Base-by-base conservation (phyloP, 2,329 filamentous ascomycete genomes). In the Colletotrichum navitas region DNA sequence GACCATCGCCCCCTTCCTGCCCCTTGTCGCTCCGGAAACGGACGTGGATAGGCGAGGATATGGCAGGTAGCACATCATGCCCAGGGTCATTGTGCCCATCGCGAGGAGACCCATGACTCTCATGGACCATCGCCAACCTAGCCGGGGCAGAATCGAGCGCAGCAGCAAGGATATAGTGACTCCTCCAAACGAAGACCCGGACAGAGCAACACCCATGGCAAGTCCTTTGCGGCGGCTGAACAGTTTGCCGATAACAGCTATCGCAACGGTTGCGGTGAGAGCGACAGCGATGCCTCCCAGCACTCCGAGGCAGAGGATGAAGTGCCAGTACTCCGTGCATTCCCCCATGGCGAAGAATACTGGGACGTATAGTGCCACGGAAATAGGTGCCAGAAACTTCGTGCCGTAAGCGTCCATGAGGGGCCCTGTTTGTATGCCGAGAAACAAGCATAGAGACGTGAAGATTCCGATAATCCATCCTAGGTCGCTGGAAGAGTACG, bases 401-500 rank as follows among this genome's bases (percentile, higher is more conserved):
- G 85, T 83, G 0, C 85, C 86, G 49, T 86, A 84, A 0, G 79
- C 79, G 67, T 87, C 85, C 68, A 86, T 85, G 4, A 87, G 68
- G 1, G 85, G 85, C 0, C 85, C 85, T 10, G 85, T 80, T 74
- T 85, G 84, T 5, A 87, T 82, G 5, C 83, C 84, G 2, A 85
- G 78, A 18, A 84, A 80, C 0, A 86, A 76, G 0, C 81, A 79
- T 1, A 87, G 74, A 56, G 85, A 86, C 6, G 83, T 80, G 43
- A 85, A 82, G 5, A 86, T 73, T 1, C 84, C 83, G 0, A 82
- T 81, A 63, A 87, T 86, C 85, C 85, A 87, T 26, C 85, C 85
- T 0, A 87, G 80, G 51, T 87, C 81, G 4, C 83, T 77, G 4
- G 82, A 77, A 4, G 80, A 80, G 71, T 85, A 85, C 10, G 75